Percentiles rank a stretch among this genome's conserved stretches.
Evolutionary conservation across 2,329 filamentous ascomycete species (phyloP).

Genomic region (Torrubiella hemipterigena): DNA sequence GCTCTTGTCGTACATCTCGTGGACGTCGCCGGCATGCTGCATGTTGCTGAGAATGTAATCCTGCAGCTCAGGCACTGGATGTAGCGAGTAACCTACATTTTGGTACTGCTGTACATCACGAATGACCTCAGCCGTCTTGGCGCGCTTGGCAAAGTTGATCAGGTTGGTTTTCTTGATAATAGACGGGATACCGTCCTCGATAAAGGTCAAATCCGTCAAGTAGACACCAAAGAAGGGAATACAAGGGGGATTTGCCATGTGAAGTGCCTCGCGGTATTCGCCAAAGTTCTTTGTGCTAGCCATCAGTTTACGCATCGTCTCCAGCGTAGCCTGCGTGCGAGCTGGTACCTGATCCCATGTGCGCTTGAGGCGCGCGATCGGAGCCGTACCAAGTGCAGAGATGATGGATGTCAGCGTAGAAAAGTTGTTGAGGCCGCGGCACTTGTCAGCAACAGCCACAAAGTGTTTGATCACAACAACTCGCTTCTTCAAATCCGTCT

Average conservation of each 20-base stretch:
- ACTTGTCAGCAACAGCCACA: constrained; percentile 94
- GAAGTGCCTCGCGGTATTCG: constrained; percentile 86
- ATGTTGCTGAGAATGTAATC: constrained; percentile 96
- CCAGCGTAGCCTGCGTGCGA: constrained; percentile 66
- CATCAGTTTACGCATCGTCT: constrained; percentile 91
- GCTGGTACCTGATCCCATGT: constrained; percentile 93
- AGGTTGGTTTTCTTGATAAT: constrained; percentile 92
- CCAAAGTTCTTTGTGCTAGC: constrained; percentile 96
- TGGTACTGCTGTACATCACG: constrained; percentile 98
- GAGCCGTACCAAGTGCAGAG: constrained; percentile 85
- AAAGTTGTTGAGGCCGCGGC: constrained; percentile 86
- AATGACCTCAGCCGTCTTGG: constrained; percentile 96
- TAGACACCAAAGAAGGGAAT: constrained; percentile 61
- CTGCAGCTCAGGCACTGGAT: constrained; percentile 81
- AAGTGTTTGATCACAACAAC: constrained; percentile 98
- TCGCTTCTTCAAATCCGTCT: constrained; percentile 88
- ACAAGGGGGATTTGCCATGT: constrained; percentile 88
- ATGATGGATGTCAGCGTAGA: constrained; percentile 97
- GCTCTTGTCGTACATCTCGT: constrained; percentile 99
- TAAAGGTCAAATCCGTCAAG: constrained; percentile 92
- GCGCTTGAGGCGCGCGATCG: constrained; percentile 82
- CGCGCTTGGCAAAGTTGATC: constrained; percentile 97
- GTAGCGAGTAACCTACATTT: constrained; percentile 88
- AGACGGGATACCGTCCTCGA: constrained; percentile 94
- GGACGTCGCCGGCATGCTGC: constrained; percentile 87